phyloP scores from a whole-genome alignment of 768 basidiomycete species.

The Galerina sulciceps region DNA sequence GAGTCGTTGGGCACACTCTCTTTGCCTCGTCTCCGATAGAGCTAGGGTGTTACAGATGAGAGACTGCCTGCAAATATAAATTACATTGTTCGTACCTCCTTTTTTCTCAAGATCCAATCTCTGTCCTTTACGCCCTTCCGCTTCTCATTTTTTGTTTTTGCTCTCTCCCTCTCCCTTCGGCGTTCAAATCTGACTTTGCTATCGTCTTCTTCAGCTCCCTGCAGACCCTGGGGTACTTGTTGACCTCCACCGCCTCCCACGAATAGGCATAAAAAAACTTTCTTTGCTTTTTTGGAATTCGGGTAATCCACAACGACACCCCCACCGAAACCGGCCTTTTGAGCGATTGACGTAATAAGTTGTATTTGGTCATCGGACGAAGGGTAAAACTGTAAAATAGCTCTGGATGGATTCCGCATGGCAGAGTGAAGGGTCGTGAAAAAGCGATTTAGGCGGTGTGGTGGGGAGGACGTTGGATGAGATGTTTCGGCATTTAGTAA shows the following conservation, averaged over 20 bases:
- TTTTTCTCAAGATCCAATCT: constrained; percentile 97
- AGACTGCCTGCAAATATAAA: constrained; percentile 4
- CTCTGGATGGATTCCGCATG: constrained; percentile 83
- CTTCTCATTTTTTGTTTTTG: constrained; percentile 64
- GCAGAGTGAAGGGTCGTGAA: constrained; percentile 92
- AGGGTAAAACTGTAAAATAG: constrained; percentile 94
- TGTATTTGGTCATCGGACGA: constrained; percentile 97
- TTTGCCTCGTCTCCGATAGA: constrained; percentile 86
- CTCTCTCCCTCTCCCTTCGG: constrained; percentile 69
- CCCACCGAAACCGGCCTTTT: constrained; percentile 95
- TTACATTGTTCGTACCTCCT: constrained; percentile 65
- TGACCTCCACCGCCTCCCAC: constrained; percentile 77
- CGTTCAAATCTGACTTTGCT: constrained; percentile 74
- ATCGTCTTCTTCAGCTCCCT: constrained; percentile 65
- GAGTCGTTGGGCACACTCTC: constrained; percentile 84
- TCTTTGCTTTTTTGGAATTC: constrained; percentile 93
- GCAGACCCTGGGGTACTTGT: constrained; percentile 77
- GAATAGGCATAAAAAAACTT: constrained; percentile 92
- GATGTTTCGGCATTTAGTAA: constrained; percentile 95
- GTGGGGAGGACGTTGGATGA: constrained; percentile 86
- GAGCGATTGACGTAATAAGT: constrained; percentile 90
- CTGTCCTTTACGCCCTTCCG: constrained; percentile 73
- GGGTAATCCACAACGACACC: constrained; percentile 97
- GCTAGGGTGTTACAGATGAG: constrained; percentile 37
- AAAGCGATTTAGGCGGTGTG: constrained; percentile 83